Conservation (phyloP, 495 filamentous ascomycete species). For the Penicillium herquei region DNA sequence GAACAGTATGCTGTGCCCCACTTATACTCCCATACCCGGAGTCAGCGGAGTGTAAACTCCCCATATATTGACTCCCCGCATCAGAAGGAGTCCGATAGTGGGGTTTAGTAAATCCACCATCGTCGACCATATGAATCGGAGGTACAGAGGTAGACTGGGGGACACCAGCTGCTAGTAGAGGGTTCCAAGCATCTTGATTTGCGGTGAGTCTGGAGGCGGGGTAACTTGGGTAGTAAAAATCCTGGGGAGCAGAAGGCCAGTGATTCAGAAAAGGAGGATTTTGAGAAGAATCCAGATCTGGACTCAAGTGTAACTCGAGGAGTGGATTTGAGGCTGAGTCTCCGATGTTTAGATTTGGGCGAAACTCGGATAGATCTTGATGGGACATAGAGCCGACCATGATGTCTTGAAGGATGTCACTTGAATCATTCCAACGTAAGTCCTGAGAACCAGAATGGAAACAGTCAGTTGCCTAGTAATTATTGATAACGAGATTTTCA, state of each 20-base stretch:
- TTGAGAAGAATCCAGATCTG: slow-evolving; percentile 20
- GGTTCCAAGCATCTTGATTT: slow-evolving; percentile 41
- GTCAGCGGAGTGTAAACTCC: slow-evolving; percentile 50
- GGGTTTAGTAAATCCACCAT: slow-evolving; percentile 26
- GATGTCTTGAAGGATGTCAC: slow-evolving; percentile 40
- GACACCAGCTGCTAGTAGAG: slow-evolving; percentile 36
- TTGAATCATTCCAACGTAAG: slow-evolving; percentile 26
- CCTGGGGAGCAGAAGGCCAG: slow-evolving; percentile 21
- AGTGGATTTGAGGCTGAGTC: slow-evolving; percentile 27
- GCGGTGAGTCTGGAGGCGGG: slow-evolving; percentile 22
- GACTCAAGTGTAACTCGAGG: slow-evolving; percentile 30
- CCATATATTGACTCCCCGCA: slow-evolving; percentile 51
- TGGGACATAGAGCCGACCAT: slow-evolving; percentile 20
- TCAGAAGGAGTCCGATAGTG: slow-evolving; percentile 50
- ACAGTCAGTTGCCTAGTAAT: slow-evolving; percentile 5
- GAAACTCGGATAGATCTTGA: slow-evolving; percentile 12
- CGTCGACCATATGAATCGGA: slow-evolving; percentile 22
- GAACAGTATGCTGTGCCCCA: slow-evolving; percentile 45
- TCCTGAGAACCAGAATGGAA: background rate
- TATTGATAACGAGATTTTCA: too few species aligned
- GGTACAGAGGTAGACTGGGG: slow-evolving; percentile 18
- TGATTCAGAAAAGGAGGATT: slow-evolving; percentile 21
- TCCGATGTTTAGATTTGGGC: slow-evolving; percentile 19
- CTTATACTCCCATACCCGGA: slow-evolving; percentile 62
- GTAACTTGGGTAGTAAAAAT: slow-evolving; percentile 26